These are phyloP conservation scores for Aurifilum marmelostoma DNA, from an alignment of 2,329 filamentous ascomycete genomes.

Conservation along the genomic window DNA sequence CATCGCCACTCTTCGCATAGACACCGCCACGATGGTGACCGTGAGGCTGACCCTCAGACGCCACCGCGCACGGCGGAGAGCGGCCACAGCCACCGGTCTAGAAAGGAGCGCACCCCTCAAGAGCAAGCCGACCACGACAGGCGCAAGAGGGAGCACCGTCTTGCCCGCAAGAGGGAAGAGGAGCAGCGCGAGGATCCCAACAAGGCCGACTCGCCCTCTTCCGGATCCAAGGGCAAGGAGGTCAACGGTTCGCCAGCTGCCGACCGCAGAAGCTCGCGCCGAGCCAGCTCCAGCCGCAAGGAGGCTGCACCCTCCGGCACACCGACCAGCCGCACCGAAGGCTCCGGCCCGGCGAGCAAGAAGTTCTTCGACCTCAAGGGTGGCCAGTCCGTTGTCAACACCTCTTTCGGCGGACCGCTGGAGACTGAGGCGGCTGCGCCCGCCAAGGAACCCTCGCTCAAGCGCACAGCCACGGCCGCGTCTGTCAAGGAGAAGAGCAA, in stretches of 20 bases:
- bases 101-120: constrained; percentile 48
- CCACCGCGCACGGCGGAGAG: constrained; percentile 52
- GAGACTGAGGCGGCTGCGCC: constrained; percentile 7
- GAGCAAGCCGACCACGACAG: constrained; percentile 55
- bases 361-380: constrained; percentile 48
- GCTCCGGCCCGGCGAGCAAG: constrained; percentile 37
- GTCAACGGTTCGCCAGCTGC: constrained; percentile 34
- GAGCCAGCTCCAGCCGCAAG: constrained; percentile 46
- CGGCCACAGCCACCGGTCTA: constrained; percentile 41
- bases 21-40: constrained; percentile 44
- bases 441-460: constrained; percentile 9
- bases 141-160: constrained; percentile 52
- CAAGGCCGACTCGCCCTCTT: constrained; percentile 27
- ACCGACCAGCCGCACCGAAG: constrained; percentile 36
- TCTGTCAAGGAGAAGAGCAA: constrained; percentile 31
- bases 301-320: constrained; percentile 31
- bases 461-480: constrained; percentile 22
- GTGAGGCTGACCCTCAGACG: constrained; percentile 40
- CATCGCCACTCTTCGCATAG: constrained; percentile 40
- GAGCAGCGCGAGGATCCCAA: constrained; percentile 35
- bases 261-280: constrained; percentile 46
- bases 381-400: constrained; percentile 39
- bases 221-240: constrained; percentile 42
- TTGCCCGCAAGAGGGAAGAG: constrained; percentile 38
- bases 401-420: constrained; percentile 31